phyloP scores from a whole-genome alignment of 1,284 basidiomycete species.

The Amylostereum areolatum region DNA sequence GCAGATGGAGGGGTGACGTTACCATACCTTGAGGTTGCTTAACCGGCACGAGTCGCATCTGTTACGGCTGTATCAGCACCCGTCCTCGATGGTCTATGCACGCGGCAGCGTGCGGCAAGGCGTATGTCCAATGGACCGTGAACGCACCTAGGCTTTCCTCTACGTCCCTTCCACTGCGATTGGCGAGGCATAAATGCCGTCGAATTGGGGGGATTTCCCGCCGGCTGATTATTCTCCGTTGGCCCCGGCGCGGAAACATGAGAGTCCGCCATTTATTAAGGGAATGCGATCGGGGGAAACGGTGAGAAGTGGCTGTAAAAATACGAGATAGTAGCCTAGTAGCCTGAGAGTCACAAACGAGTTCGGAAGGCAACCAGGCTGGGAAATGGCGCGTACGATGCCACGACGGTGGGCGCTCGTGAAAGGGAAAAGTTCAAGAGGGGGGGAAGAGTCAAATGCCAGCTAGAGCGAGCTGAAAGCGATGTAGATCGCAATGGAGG shows the following conservation, averaged over 20 bases:
- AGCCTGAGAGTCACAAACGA: not conserved
- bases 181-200: slow-evolving; percentile 38
- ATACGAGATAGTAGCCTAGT: too few species aligned
- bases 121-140: slow-evolving; percentile 50
- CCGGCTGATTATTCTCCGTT: slow-evolving; percentile 53
- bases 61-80: too few species aligned
- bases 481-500: not conserved
- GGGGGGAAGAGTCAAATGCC: not conserved
- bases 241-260: slow-evolving; percentile 38
- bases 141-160: slow-evolving; percentile 68
- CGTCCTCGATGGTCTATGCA: too few species aligned
- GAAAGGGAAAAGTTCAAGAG: not conserved
- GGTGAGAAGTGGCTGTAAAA: too few species aligned
- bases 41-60: too few species aligned
- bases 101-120: too few species aligned
- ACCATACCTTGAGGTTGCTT: slow-evolving; percentile 55
- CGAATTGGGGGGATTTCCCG: slow-evolving; percentile 48
- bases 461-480: too few species aligned
- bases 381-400: not conserved
- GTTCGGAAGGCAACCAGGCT: not conserved
- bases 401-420: not conserved
- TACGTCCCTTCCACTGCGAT: slow-evolving; percentile 64
- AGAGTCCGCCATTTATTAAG: slow-evolving; percentile 22
- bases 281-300: not conserved
- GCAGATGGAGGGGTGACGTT: slow-evolving; percentile 1